phyloP scores from a whole-genome alignment of 129 eudicot genomes.

The Gnaphalium uliginosum region DNA sequence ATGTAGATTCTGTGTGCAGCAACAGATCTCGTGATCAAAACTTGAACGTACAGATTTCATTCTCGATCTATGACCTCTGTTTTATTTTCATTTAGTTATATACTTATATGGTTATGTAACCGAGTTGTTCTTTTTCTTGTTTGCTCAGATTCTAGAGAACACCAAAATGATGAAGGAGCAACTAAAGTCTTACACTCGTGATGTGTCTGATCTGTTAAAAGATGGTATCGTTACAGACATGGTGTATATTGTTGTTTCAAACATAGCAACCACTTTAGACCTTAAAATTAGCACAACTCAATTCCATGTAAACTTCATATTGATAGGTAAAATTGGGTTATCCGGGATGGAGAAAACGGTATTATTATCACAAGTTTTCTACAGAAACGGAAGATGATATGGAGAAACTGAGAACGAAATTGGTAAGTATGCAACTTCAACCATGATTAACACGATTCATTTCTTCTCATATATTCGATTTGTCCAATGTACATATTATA shows the following conservation, averaged over 20 bases:
- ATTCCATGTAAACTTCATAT: background rate
- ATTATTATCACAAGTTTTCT: conserved; percentile 49
- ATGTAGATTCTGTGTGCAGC: background rate
- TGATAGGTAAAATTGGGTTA: conserved; percentile 49
- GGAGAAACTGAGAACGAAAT: conserved; percentile 38
- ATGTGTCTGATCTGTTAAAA: conserved; percentile 30
- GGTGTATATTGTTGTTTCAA: conserved; percentile 25
- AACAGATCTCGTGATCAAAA: background rate
- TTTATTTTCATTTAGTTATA: too few relatives aligned
- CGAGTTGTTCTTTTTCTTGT: background rate
- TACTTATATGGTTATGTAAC: background rate
- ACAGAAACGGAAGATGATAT: conserved; percentile 31
- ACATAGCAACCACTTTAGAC: too few relatives aligned
- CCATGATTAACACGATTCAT: background rate
- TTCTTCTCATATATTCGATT: background rate
- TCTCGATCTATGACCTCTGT: background rate
- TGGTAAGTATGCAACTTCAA: conserved; percentile 36
- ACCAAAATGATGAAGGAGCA: conserved; percentile 46
- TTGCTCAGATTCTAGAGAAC: conserved; percentile 43
- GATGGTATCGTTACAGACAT: conserved; percentile 40
- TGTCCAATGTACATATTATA: background rate
- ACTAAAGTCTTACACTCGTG: conserved; percentile 31
- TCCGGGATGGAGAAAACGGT: conserved; percentile 49
- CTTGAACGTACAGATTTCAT: background rate
- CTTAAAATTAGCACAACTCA: background rate